A percentile compares a stretch with the other conserved stretches of the same genome.
These are phyloP conservation scores for Solioccasus polychromus DNA, from an alignment of 768 basidiomycete species.

Conservation along the genomic window DNA sequence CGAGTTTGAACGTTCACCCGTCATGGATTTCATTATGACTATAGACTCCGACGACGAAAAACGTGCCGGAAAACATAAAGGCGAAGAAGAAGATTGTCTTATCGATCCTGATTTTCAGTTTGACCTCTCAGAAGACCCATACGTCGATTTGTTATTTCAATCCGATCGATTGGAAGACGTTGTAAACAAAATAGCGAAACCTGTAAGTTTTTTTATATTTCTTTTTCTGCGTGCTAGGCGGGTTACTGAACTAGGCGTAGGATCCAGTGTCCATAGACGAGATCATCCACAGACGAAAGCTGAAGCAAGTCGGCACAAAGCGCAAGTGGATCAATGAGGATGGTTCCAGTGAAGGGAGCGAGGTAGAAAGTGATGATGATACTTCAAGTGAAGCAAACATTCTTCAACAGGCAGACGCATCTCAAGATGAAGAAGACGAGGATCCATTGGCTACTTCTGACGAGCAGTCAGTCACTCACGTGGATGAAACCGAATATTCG, in stretches of 20 bases:
- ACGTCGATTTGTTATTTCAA: slow-evolving; percentile 52
- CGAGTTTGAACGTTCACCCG: neutral
- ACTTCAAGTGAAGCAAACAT: slow-evolving; percentile 1
- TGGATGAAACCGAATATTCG: slow-evolving; percentile 46
- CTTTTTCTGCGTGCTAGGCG: neutral
- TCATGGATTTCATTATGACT: slow-evolving; percentile 74
- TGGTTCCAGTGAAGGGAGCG: slow-evolving; percentile 38
- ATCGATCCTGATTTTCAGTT: slow-evolving; percentile 85
- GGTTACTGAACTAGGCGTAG: slow-evolving; percentile 34
- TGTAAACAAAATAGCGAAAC: slow-evolving; percentile 61
- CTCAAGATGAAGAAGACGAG: slow-evolving; percentile 30
- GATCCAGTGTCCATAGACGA: slow-evolving; percentile 87
- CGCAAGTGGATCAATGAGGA: slow-evolving; percentile 51
- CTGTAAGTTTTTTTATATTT: slow-evolving; percentile 39
- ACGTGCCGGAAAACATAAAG: slow-evolving; percentile 17
- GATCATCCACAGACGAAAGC: slow-evolving; percentile 75
- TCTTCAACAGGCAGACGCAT: slow-evolving; percentile 27
- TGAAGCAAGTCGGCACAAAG: slow-evolving; percentile 46
- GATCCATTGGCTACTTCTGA: slow-evolving; percentile 34
- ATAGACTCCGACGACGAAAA: slow-evolving; percentile 79
- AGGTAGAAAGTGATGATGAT: slow-evolving; percentile 22
- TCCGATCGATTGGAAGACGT: slow-evolving; percentile 47
- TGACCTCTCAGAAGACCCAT: slow-evolving; percentile 71
- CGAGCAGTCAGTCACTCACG: slow-evolving; percentile 25
- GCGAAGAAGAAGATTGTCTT: slow-evolving; percentile 50